Conservation (phyloP, 2,329 filamentous ascomycete genomes). For the Sporothrix pseudoabietina region DNA sequence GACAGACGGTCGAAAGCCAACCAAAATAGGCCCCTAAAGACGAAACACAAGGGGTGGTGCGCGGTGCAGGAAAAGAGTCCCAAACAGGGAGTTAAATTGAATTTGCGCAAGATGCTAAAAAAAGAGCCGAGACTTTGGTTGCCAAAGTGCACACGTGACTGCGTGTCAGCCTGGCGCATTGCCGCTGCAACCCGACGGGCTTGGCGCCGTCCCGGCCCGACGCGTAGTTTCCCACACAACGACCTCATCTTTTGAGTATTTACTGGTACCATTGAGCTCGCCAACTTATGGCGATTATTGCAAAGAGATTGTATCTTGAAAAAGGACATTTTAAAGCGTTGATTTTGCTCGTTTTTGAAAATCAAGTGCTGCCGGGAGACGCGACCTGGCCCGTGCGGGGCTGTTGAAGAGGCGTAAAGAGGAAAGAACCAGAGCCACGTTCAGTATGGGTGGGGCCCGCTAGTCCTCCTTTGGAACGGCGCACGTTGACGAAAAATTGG, state of each 20-base stretch:
- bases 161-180: constrained; percentile 32
- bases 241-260: background rate
- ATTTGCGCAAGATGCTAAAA: constrained; percentile 7
- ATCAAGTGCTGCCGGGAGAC: constrained; percentile 29
- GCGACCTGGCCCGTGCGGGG: constrained; percentile 33
- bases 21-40: background rate
- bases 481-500: constrained; percentile 28
- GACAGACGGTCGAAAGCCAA: background rate
- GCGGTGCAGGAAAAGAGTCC: background rate
- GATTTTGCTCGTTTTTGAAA: background rate
- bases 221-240: constrained; percentile 26
- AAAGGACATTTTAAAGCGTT: background rate
- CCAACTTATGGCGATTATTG: rapidly evolving
- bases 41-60: constrained; percentile 17
- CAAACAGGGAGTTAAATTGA: constrained; percentile 19
- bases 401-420: constrained; percentile 17
- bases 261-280: background rate
- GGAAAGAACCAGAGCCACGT: background rate
- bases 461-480: constrained; percentile 17
- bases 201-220: constrained; percentile 26
- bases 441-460: background rate
- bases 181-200: constrained; percentile 12
- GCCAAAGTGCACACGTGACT: constrained; percentile 33
- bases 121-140: constrained; percentile 18
- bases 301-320: background rate